These are phyloP conservation scores for Phytophthora fragariae DNA, from an alignment of 352 stramenopile genomes.

Conservation along the genomic window DNA sequence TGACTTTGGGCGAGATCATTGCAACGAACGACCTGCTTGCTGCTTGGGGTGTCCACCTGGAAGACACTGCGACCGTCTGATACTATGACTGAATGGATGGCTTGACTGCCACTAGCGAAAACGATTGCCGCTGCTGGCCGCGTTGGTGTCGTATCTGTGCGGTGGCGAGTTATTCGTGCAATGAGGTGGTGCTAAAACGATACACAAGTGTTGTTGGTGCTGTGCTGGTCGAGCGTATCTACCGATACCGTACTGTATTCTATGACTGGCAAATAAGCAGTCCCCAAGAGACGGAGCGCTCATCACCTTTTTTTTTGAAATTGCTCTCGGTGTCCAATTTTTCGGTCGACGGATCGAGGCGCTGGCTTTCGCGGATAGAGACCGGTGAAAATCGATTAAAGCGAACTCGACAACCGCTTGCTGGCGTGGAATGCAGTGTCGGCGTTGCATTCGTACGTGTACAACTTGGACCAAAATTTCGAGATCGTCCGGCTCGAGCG, in stretches of 20 bases:
- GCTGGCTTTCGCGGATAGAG: slow-evolving; percentile 25
- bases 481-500: slow-evolving; percentile 26
- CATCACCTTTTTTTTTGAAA: slow-evolving; percentile 18
- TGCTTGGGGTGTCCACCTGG: not conserved
- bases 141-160: not conserved
- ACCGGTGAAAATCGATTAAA: slow-evolving; percentile 35
- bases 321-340: not conserved
- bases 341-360: slow-evolving; percentile 8
- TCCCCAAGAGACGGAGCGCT: slow-evolving; percentile 38
- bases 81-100: too few species aligned
- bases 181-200: slow-evolving; percentile 27
- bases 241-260: slow-evolving; percentile 10
- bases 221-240: slow-evolving; percentile 7
- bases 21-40: not conserved
- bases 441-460: not conserved
- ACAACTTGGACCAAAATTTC: slow-evolving; percentile 31
- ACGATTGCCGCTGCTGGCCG: too few species aligned
- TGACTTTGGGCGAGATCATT: slow-evolving; percentile 71
- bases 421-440: too few species aligned
- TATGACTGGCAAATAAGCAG: slow-evolving; percentile 24
- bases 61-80: too few species aligned
- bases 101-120: slow-evolving; percentile 27
- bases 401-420: not conserved
- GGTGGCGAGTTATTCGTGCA: slow-evolving; percentile 34
- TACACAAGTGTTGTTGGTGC: slow-evolving; percentile 23